Conservation (phyloP, 2,329 filamentous ascomycete species). For the Fonsecaea pedrosoi region DNA sequence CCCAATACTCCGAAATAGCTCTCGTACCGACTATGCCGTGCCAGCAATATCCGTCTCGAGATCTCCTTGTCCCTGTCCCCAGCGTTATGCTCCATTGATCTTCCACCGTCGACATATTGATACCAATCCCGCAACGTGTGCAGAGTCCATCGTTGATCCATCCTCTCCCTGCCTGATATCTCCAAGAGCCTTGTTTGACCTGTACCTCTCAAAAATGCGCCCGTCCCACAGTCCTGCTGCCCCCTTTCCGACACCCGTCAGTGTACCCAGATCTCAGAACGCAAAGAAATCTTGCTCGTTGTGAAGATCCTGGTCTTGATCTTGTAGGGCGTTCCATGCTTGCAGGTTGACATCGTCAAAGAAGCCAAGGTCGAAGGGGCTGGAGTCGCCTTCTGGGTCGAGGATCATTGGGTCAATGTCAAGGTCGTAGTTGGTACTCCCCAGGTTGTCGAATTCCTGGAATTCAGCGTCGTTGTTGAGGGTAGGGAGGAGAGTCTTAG, state of each 20-base stretch:
- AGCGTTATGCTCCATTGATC: background rate
- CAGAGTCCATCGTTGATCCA: background rate
- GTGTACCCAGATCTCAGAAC: background rate
- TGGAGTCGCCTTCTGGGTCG: background rate
- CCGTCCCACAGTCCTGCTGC: background rate
- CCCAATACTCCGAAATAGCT: background rate
- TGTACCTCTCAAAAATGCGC: background rate
- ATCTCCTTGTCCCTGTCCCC: background rate
- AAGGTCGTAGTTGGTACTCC: background rate
- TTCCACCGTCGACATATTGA: background rate
- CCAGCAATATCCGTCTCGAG: background rate
- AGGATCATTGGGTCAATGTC: background rate
- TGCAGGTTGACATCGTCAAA: background rate
- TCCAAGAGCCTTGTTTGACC: background rate
- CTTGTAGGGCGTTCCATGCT: background rate
- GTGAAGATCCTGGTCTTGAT: background rate
- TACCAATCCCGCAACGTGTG: background rate
- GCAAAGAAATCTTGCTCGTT: background rate
- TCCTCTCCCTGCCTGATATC: background rate
- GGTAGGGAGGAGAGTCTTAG: slow-evolving; percentile 4
- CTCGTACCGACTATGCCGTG: background rate
- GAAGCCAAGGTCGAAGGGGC: background rate
- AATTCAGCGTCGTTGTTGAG: background rate
- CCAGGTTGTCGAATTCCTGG: slow-evolving; percentile 4
- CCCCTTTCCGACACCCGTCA: background rate